Conservation (phyloP, 805 yeast genomes). For the Starmerella sp. region DNA sequence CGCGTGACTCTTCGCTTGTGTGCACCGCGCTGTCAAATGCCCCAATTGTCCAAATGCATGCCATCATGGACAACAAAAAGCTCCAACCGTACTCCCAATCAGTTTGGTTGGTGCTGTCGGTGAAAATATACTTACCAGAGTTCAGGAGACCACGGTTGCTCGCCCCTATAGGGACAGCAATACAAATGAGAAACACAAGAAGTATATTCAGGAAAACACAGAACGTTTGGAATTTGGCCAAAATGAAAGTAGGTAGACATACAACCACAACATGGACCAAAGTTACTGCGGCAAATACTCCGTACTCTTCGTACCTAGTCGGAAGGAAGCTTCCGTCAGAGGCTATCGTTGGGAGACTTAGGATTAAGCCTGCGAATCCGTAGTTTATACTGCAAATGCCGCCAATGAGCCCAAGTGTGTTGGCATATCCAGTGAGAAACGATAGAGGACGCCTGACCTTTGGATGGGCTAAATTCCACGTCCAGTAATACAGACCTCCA, state of each 20-base stretch:
- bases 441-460: constrained; percentile 41
- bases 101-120: constrained; percentile 39
- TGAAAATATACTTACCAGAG: constrained; percentile 45
- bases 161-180: constrained; percentile 54
- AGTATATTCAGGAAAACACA: constrained; percentile 46
- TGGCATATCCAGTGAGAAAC: constrained; percentile 55
- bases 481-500: constrained; percentile 65
- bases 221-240: constrained; percentile 49
- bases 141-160: constrained; percentile 31
- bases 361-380: constrained; percentile 37
- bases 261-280: constrained; percentile 44
- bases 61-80: constrained; percentile 44
- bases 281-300: constrained; percentile 55
- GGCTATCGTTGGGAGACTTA: constrained; percentile 29
- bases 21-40: constrained; percentile 65
- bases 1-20: constrained; percentile 57
- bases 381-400: constrained; percentile 59
- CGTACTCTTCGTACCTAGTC: constrained; percentile 47
- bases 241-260: constrained; percentile 45
- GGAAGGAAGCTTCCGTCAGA: constrained; percentile 41
- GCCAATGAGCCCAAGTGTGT: constrained; percentile 54
- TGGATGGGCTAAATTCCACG: constrained; percentile 55
- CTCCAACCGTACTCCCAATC: constrained; percentile 55
- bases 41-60: constrained; percentile 67
- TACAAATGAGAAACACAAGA: constrained; percentile 44